A percentile compares a stretch with the other conserved stretches of the same genome.
Evolutionary conservation across 352 stramenopile species (phyloP).

Genomic region (Poterioochromonas sp.): DNA sequence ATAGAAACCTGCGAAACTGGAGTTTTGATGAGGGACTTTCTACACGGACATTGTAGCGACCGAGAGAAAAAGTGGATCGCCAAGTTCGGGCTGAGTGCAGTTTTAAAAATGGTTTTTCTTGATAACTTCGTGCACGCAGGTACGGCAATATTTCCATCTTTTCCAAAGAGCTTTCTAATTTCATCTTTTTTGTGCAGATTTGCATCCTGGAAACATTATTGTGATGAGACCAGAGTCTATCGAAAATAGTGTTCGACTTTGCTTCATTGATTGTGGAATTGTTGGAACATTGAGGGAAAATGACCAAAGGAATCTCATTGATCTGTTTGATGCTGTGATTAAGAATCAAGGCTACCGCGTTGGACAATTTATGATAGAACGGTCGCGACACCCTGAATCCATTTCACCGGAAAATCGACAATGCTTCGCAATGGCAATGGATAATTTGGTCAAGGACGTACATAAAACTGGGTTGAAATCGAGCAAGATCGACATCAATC

Average conservation of each 20-base stretch:
- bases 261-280: slow-evolving; percentile 3
- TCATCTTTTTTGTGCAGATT: background rate
- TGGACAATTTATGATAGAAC: slow-evolving; percentile 4
- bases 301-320: slow-evolving; percentile 7
- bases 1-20: slow-evolving; percentile 2
- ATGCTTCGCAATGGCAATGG: background rate
- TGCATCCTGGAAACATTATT: slow-evolving; percentile 29
- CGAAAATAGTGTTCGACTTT: background rate
- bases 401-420: background rate
- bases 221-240: background rate
- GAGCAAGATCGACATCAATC: background rate
- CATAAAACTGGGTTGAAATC: background rate
- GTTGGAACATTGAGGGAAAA: background rate
- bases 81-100: background rate
- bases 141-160: background rate
- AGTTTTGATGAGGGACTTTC: background rate
- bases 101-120: slow-evolving; percentile 25
- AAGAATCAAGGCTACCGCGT: background rate
- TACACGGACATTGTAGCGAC: background rate
- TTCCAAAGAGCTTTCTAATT: background rate
- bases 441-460: background rate
- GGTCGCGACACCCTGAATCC: background rate
- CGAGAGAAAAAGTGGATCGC: background rate
- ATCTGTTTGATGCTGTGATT: slow-evolving; percentile 13
- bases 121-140: slow-evolving; percentile 25